Percentiles rank a stretch among this genome's conserved stretches.
These are phyloP conservation scores for Hansenula anomala DNA, from an alignment of 1,139 yeast genomes.

Conservation along the genomic window DNA sequence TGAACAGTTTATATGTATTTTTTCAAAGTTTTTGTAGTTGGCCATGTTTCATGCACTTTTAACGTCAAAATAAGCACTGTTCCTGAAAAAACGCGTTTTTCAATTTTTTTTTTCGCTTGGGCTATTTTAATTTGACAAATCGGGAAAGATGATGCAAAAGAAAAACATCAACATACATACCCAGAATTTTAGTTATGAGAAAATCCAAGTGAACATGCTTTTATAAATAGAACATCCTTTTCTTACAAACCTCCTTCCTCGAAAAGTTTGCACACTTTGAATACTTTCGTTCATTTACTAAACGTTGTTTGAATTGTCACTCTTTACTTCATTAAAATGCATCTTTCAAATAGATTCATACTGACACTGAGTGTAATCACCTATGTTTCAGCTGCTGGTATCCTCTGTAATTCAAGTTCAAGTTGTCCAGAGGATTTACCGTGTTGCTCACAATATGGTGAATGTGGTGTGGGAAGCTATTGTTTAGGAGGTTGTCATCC, in stretches of 20 bases:
- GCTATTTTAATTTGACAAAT: background rate
- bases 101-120: background rate
- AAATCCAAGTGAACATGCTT: too few relatives aligned
- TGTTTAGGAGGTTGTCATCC: slow-evolving; percentile 78
- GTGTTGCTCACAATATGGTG: slow-evolving; percentile 80
- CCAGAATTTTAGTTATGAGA: too few relatives aligned
- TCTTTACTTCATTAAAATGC: background rate
- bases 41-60: too few relatives aligned
- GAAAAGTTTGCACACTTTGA: too few relatives aligned
- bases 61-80: too few relatives aligned
- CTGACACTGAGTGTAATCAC: background rate
- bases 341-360: background rate
- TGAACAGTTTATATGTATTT: too few relatives aligned
- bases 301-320: too few relatives aligned
- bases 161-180: background rate
- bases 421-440: slow-evolving; percentile 68
- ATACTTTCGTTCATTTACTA: background rate
- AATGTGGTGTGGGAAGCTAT: slow-evolving; percentile 77
- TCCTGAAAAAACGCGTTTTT: background rate
- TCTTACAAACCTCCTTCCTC: too few relatives aligned
- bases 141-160: slow-evolving; percentile 1
- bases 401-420: slow-evolving; percentile 24
- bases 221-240: too few relatives aligned
- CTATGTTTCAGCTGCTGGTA: slow-evolving; percentile 10
- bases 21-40: too few relatives aligned